Percentiles rank a stretch among this genome's conserved stretches.
phyloP scores from a whole-genome alignment of 768 basidiomycete genomes.

The Leccinum boreale region DNA sequence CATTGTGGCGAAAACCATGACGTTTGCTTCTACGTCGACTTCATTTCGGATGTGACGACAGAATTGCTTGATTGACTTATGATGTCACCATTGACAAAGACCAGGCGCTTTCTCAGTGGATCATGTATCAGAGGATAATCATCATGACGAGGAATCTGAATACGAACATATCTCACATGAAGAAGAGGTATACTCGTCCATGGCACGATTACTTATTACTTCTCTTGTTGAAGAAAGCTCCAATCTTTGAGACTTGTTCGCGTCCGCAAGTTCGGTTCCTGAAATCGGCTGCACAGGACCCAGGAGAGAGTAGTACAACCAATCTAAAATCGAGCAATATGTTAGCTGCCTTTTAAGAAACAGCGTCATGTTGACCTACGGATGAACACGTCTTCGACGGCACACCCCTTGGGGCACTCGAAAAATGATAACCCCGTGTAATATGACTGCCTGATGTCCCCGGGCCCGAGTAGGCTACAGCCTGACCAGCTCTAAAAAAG shows the following conservation, averaged over 20 bases:
- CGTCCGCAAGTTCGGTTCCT: slow-evolving; percentile 2
- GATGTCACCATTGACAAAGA: slow-evolving; percentile 39
- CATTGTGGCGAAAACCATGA: slow-evolving; percentile 22
- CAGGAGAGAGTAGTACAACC: background rate
- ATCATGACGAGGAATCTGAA: slow-evolving; percentile 4
- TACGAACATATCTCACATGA: background rate
- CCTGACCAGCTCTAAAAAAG: slow-evolving; percentile 40
- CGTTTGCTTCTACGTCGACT: slow-evolving; percentile 17
- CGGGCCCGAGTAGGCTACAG: no score
- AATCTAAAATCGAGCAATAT: background rate
- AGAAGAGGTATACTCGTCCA: background rate
- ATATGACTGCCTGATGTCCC: slow-evolving; percentile 51
- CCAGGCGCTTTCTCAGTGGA: background rate
- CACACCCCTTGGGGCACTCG: background rate
- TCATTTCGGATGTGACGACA: slow-evolving; percentile 21
- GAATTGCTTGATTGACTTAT: slow-evolving; percentile 40
- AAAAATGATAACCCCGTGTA: slow-evolving; percentile 34
- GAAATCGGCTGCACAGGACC: background rate
- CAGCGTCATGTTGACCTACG: background rate
- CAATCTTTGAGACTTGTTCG: background rate
- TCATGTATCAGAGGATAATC: background rate
- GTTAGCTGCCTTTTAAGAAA: slow-evolving; percentile 1
- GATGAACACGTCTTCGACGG: background rate
- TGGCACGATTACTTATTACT: background rate
- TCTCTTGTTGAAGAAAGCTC: slow-evolving; percentile 1